These are phyloP conservation scores for Cladorrhinum sp. DNA, from an alignment of 2,329 filamentous ascomycete species.

Conservation along the genomic window DNA sequence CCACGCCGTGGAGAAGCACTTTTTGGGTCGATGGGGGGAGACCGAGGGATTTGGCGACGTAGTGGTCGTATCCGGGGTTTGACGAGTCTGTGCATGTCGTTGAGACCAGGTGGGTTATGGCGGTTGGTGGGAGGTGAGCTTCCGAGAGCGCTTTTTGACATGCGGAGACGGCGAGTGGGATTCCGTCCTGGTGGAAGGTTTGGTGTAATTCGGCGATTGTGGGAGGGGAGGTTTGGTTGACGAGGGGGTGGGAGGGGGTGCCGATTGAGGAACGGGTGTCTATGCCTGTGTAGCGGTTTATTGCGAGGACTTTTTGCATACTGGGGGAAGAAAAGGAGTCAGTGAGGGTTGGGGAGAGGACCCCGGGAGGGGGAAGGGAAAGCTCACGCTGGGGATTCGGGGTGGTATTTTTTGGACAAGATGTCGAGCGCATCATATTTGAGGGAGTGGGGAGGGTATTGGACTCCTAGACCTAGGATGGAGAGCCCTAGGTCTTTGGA, in stretches of 20 bases:
- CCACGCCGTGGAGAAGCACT: constrained; percentile 63
- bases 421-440: constrained; percentile 49
- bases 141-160: constrained; percentile 54
- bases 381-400: constrained; percentile 56
- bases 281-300: constrained; percentile 64
- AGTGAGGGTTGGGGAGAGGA: background rate
- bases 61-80: constrained; percentile 67
- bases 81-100: constrained; percentile 68
- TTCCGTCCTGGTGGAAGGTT: constrained; percentile 54
- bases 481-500: constrained; percentile 56
- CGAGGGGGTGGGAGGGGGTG: constrained; percentile 56
- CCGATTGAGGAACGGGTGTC: constrained; percentile 61
- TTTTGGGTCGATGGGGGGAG: constrained; percentile 59
- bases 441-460: constrained; percentile 59
- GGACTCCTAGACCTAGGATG: constrained; percentile 55
- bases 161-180: constrained; percentile 55
- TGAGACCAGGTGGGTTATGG: constrained; percentile 65
- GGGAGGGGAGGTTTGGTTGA: constrained; percentile 53
- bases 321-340: constrained; percentile 34
- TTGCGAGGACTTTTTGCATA: constrained; percentile 60
- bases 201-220: constrained; percentile 54
- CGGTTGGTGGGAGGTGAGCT: constrained; percentile 45
- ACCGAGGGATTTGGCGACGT: constrained; percentile 56
- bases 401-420: constrained; percentile 56
- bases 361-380: background rate